These are phyloP conservation scores for Wickerhamiella australiensis DNA, from an alignment of 805 yeast species.

Conservation along the genomic window DNA sequence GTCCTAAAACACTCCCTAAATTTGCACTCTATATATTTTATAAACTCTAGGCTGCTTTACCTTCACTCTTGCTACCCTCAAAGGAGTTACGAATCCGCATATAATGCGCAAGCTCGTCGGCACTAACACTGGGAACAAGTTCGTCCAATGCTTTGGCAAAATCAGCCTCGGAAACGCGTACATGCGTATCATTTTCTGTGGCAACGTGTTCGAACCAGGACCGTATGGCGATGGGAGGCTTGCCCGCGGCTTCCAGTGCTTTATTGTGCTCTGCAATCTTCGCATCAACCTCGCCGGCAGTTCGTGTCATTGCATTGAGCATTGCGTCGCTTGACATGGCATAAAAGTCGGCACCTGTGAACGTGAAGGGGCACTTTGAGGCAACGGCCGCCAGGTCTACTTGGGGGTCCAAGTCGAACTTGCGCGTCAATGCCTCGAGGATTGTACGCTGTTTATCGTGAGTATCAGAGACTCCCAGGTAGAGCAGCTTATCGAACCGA, in stretches of 20 bases:
- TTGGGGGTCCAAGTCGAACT: constrained; percentile 43
- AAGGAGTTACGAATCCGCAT: constrained; percentile 65
- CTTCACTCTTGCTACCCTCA: constrained; percentile 38
- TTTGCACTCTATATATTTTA: no score
- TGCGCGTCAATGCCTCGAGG: constrained; percentile 76
- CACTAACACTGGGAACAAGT: constrained; percentile 74
- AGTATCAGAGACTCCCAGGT: constrained; percentile 85
- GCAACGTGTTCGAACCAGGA: constrained; percentile 89
- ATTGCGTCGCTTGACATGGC: constrained; percentile 92
- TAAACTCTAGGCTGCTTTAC: constrained; percentile 9
- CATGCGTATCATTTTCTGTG: constrained; percentile 50
- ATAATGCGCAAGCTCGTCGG: constrained; percentile 77
- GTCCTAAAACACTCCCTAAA: no score
- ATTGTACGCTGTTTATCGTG: constrained; percentile 79
- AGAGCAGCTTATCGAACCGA: constrained; percentile 88
- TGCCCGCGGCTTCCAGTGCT: constrained; percentile 24
- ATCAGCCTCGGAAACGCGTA: constrained; percentile 57
- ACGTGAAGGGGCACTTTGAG: constrained; percentile 67
- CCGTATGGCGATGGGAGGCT: constrained; percentile 44
- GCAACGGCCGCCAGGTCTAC: constrained; percentile 54
- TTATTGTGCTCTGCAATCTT: constrained; percentile 46
- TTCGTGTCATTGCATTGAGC: constrained; percentile 90
- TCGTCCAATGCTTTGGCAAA: constrained; percentile 64
- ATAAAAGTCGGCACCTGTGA: constrained; percentile 96
- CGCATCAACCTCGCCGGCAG: constrained; percentile 61